A percentile compares a stretch with the other conserved stretches of the same genome.
Evolutionary conservation across 2,329 filamentous ascomycete species (phyloP).

Genomic region (Zalaria sp.): DNA sequence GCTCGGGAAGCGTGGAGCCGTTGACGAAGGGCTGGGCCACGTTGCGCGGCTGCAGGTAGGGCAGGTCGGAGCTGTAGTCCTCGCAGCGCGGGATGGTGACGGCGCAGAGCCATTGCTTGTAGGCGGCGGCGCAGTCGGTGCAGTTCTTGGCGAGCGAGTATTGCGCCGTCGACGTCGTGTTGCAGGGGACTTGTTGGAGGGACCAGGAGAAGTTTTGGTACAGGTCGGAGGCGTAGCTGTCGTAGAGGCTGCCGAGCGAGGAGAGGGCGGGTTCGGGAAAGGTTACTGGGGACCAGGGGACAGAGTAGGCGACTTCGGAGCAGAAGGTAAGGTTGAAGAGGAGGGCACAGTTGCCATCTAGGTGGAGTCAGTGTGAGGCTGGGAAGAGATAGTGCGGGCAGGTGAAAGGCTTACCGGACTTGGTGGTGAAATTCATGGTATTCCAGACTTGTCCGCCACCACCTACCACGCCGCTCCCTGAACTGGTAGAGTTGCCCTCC

Average conservation of each 20-base stretch:
- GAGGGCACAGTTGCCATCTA: constrained; percentile 70
- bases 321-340: constrained; percentile 84
- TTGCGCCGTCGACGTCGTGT: constrained; percentile 54
- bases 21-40: constrained; percentile 34
- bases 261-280: constrained; percentile 41
- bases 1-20: constrained; percentile 10
- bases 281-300: constrained; percentile 60
- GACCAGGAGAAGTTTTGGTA: constrained; percentile 71
- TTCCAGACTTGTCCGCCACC: constrained; percentile 67
- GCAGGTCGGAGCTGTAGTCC: constrained; percentile 51
- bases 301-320: constrained; percentile 75
- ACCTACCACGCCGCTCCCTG: constrained; percentile 41
- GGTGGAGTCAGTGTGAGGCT: constrained; percentile 5
- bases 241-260: constrained; percentile 59
- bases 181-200: constrained; percentile 73
- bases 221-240: constrained; percentile 53
- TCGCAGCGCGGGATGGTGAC: constrained; percentile 86
- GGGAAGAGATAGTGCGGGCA: not conserved
- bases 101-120: constrained; percentile 91
- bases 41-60: constrained; percentile 55
- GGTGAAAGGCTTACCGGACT: constrained; percentile 44
- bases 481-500: constrained; percentile 38
- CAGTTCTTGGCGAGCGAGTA: constrained; percentile 76
- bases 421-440: constrained; percentile 61
- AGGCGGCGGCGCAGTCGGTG: constrained; percentile 60